A percentile compares a stretch with the other conserved stretches of the same genome.
These are phyloP conservation scores for Globisporangium okanoganense DNA, from an alignment of 352 stramenopile species.

Conservation along the genomic window DNA sequence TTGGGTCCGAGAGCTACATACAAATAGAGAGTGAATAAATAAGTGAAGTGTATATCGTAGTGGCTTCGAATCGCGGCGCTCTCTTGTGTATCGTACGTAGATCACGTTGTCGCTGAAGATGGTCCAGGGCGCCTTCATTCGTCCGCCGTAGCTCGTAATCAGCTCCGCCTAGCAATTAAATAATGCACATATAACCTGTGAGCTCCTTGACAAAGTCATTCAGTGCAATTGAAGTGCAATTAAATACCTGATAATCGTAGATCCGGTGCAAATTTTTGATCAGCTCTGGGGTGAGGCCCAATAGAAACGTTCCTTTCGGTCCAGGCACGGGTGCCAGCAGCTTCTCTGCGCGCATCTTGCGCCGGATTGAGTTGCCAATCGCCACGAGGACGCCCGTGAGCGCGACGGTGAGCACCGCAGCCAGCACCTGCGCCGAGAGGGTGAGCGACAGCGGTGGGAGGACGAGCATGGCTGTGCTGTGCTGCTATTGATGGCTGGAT, in stretches of 20 bases:
- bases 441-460: neutral
- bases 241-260: conserved; percentile 7
- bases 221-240: too few relatives aligned
- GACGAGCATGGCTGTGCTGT: neutral
- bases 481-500: too few relatives aligned
- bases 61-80: too few relatives aligned
- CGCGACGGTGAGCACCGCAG: neutral
- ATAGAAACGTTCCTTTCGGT: conserved; percentile 5
- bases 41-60: too few relatives aligned
- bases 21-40: neutral
- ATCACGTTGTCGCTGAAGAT: conserved; percentile 25
- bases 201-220: neutral
- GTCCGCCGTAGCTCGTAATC: conserved; percentile 33
- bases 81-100: neutral
- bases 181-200: neutral
- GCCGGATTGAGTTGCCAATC: neutral
- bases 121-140: conserved; percentile 65
- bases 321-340: conserved; percentile 13
- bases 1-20: conserved; percentile 36
- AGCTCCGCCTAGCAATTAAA: conserved; percentile 22
- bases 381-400: neutral
- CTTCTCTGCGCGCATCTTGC: conserved; percentile 1
- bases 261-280: conserved; percentile 8
- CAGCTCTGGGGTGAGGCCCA: conserved; percentile 6
- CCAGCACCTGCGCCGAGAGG: neutral